These are phyloP conservation scores for Starmerella khaoyaiensis DNA, from an alignment of 805 yeast species.

Conservation along the genomic window DNA sequence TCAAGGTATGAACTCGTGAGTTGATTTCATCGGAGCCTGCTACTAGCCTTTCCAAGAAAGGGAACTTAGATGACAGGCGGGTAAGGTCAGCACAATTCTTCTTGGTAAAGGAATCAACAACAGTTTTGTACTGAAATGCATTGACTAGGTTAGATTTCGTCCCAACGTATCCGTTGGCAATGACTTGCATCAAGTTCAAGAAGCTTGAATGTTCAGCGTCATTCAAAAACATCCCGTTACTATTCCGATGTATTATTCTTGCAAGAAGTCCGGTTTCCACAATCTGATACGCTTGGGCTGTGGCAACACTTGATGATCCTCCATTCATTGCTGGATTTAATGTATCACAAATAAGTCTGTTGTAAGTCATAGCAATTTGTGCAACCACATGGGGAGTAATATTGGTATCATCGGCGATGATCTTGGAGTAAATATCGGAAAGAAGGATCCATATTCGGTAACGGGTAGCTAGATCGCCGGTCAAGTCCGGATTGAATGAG, in stretches of 20 bases:
- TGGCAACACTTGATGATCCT: too few relatives aligned
- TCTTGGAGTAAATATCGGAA: not conserved
- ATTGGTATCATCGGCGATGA: not conserved
- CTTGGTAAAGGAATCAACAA: too few relatives aligned
- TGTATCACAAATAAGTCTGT: constrained; percentile 8
- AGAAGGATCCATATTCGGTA: constrained; percentile 5
- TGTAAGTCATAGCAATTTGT: not conserved
- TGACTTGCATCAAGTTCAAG: constrained; percentile 38
- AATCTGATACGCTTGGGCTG: constrained; percentile 30
- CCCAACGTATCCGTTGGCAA: constrained; percentile 14
- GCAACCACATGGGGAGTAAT: constrained; percentile 1
- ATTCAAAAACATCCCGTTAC: constrained; percentile 37
- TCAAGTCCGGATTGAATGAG: not conserved
- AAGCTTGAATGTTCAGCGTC: constrained; percentile 65
- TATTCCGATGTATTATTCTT: constrained; percentile 38
- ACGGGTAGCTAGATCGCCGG: not conserved
- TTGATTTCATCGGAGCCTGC: too few relatives aligned
- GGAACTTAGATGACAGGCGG: too few relatives aligned
- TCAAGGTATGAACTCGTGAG: too few relatives aligned
- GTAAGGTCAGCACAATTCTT: too few relatives aligned
- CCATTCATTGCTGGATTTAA: too few relatives aligned
- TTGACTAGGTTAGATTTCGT: too few relatives aligned
- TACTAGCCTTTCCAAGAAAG: too few relatives aligned
- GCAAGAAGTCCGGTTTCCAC: constrained; percentile 42
- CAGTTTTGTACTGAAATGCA: too few relatives aligned